Evolutionary conservation across 2,329 filamentous ascomycete genomes (phyloP).

Genomic region (Neonectria neomacrospora): DNA sequence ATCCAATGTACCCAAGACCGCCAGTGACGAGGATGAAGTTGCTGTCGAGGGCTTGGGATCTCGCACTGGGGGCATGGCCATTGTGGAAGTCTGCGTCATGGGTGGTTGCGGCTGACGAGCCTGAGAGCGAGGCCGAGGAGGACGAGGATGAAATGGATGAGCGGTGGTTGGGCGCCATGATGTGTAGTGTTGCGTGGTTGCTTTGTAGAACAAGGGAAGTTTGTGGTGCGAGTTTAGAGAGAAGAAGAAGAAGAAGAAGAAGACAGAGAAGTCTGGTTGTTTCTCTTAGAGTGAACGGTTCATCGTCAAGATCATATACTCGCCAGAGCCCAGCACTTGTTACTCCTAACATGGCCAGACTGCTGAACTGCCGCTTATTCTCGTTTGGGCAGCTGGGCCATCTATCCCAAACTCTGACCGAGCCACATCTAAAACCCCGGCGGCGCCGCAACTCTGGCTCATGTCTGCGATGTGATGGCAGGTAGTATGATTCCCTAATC

Average conservation of each 20-base stretch:
- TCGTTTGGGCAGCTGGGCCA: no score
- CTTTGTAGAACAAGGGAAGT: no score
- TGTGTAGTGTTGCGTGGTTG: neutral
- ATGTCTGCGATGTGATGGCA: no score
- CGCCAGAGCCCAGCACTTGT: no score
- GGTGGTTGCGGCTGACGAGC: conserved; percentile 15
- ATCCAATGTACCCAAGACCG: conserved; percentile 66
- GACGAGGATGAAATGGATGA: conserved; percentile 7
- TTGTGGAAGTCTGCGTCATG: neutral
- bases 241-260: neutral
- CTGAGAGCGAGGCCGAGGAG: conserved; percentile 10
- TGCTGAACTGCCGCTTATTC: no score
- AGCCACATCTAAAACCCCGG: no score
- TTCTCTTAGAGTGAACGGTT: no score
- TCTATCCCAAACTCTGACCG: no score
- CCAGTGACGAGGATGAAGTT: conserved; percentile 61
- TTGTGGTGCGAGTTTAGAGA: neutral
- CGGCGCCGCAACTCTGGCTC: no score
- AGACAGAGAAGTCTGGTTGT: neutral
- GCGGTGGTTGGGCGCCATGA: neutral
- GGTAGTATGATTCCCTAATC: no score
- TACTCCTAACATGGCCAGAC: no score
- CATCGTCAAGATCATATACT: no score
- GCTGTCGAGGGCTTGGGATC: conserved; percentile 1
- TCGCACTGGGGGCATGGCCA: neutral